These are phyloP conservation scores for Verticillium longisporum DNA, from an alignment of 2,329 filamentous ascomycete genomes.

Conservation along the genomic window DNA sequence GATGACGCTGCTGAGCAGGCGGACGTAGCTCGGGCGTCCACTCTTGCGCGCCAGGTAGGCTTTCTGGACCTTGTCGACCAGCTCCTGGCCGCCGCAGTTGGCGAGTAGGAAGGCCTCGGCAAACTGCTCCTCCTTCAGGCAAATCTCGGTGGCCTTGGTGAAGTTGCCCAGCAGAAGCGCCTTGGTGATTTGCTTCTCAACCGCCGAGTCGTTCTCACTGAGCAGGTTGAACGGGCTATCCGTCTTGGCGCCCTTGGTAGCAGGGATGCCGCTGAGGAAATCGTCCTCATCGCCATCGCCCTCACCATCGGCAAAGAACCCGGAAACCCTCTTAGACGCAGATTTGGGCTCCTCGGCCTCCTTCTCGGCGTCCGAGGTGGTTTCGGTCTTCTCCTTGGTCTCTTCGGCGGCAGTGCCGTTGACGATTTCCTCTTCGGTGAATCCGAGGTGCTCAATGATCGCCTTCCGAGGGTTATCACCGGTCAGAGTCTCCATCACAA, in stretches of 20 bases:
- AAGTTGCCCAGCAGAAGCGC: constrained; percentile 89
- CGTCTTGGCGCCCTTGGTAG: constrained; percentile 86
- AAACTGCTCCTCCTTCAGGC: constrained; percentile 79
- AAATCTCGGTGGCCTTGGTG: constrained; percentile 80
- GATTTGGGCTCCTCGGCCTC: constrained; percentile 33
- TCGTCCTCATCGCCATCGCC: constrained; percentile 65
- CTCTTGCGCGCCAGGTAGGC: constrained; percentile 82
- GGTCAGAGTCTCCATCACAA: constrained; percentile 82
- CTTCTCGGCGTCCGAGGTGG: constrained; percentile 16
- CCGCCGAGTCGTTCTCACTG: constrained; percentile 71
- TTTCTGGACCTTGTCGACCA: constrained; percentile 88
- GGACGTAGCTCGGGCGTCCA: constrained; percentile 82
- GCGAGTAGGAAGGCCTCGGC: constrained; percentile 98
- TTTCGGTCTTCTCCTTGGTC: constrained; percentile 15
- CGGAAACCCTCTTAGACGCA: constrained; percentile 61
- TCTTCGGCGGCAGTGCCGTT: constrained; percentile 38
- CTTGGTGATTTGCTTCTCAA: constrained; percentile 81
- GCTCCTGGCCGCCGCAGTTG: constrained; percentile 88
- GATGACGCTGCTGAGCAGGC: constrained; percentile 84
- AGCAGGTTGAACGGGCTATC: constrained; percentile 92
- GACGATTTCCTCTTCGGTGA: constrained; percentile 53
- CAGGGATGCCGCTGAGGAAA: constrained; percentile 77
- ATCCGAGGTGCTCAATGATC: constrained; percentile 86
- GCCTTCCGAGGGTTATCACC: constrained; percentile 79
- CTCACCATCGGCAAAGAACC: constrained; percentile 68